These are phyloP conservation scores for Salix koriyanagi DNA, from an alignment of 345 rosid genomes.

Conservation along the genomic window DNA sequence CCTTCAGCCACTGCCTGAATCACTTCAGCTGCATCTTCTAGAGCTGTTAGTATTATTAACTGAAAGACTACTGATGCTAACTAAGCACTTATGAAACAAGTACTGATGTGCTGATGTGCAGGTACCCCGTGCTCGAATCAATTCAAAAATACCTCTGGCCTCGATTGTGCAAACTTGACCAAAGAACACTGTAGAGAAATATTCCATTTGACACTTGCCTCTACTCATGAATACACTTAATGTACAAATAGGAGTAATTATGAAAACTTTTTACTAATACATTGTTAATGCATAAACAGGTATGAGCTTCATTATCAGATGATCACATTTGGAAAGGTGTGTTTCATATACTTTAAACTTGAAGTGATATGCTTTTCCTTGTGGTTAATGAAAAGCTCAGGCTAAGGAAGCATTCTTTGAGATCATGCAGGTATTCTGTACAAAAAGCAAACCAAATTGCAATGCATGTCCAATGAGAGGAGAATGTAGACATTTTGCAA, in stretches of 20 bases:
- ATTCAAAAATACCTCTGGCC: constrained; percentile 32
- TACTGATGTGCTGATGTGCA: not conserved
- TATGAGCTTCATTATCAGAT: constrained; percentile 32
- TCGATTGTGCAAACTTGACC: constrained; percentile 30
- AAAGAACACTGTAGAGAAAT: constrained; percentile 25
- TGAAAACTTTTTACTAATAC: constrained; percentile 17
- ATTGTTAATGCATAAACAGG: constrained; percentile 21
- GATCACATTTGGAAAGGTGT: constrained; percentile 34
- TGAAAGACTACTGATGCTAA: constrained; percentile 5
- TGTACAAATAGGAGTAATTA: constrained; percentile 5
- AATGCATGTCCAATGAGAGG: constrained; percentile 73
- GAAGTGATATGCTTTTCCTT: constrained; percentile 2
- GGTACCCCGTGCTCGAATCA: constrained; percentile 32
- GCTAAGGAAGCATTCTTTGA: constrained; percentile 16
- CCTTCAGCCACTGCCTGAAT: constrained; percentile 32
- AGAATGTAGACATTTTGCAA: constrained; percentile 72
- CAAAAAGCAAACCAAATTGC: constrained; percentile 70
- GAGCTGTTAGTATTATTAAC: constrained; percentile 24
- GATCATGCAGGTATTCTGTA: constrained; percentile 57
- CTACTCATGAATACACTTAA: constrained; percentile 5
- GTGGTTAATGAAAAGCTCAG: constrained; percentile 11
- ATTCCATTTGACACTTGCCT: constrained; percentile 6
- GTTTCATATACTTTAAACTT: not conserved
- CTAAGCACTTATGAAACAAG: not conserved
- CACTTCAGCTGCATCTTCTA: constrained; percentile 29